These are phyloP conservation scores for Cladosporium cucumerinum DNA, from an alignment of 2,329 filamentous ascomycete genomes.

Conservation along the genomic window DNA sequence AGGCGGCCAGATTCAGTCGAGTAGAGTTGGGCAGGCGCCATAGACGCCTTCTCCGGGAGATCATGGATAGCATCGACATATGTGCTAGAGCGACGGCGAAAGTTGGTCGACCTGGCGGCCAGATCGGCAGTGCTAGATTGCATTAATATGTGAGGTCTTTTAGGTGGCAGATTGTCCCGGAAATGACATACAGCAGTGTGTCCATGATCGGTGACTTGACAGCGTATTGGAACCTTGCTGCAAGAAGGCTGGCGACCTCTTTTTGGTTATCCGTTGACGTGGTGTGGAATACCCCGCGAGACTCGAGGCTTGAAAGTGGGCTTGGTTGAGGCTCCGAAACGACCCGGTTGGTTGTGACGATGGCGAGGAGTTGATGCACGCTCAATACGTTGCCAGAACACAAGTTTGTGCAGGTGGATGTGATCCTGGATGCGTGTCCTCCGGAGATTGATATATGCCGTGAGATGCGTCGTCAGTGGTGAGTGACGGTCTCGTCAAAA, in stretches of 20 bases:
- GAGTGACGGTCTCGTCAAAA: background rate
- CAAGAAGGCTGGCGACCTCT: background rate
- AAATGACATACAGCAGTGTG: conserved; percentile 36
- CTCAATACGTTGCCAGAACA: background rate
- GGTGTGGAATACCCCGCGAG: conserved; percentile 2
- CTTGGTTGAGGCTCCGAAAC: conserved; percentile 8
- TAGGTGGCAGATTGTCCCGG: no score
- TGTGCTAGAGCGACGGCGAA: conserved; percentile 88
- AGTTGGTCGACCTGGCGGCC: conserved; percentile 83
- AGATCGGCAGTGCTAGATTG: conserved; percentile 78
- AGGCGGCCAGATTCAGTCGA: conserved; percentile 96
- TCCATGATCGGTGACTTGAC: conserved; percentile 5
- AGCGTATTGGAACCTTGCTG: background rate
- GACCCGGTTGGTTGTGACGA: background rate
- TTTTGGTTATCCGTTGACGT: background rate
- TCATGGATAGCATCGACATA: conserved; percentile 98
- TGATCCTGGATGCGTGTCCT: background rate
- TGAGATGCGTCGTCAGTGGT: background rate
- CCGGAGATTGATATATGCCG: background rate
- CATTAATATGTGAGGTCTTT: conserved; percentile 12
- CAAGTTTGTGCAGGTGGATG: background rate
- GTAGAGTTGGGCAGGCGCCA: conserved; percentile 95
- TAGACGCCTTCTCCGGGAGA: conserved; percentile 73
- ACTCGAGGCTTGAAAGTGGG: background rate
- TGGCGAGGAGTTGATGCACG: background rate